phyloP scores from a whole-genome alignment of 371 early-diverging fungal genomes.

The Mucor racemosus region DNA sequence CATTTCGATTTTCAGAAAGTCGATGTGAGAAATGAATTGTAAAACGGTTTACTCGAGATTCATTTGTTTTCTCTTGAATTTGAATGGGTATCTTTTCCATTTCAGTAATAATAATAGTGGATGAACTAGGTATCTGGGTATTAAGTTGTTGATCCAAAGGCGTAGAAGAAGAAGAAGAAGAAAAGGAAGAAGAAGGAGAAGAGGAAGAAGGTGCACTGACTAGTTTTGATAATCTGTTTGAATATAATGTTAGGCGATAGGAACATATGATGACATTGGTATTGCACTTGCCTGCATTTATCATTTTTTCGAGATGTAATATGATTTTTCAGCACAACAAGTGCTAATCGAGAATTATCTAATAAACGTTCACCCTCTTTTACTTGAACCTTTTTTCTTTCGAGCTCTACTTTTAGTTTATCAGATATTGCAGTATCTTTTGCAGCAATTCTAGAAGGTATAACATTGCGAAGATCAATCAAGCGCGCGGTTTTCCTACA shows the following conservation, averaged over 20 bases:
- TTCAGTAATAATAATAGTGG: too few relatives aligned
- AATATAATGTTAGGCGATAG: too few relatives aligned
- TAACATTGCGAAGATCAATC: conserved; percentile 14
- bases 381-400: neutral
- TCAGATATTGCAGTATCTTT: conserved; percentile 15
- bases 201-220: too few relatives aligned
- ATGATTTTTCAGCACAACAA: neutral
- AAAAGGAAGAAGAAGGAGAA: too few relatives aligned
- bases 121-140: too few relatives aligned
- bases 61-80: neutral
- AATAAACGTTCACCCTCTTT: neutral
- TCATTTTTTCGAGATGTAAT: neutral
- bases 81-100: too few relatives aligned
- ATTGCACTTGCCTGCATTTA: neutral
- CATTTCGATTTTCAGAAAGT: neutral
- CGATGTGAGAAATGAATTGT: neutral
- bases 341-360: neutral
- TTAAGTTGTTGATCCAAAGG: too few relatives aligned
- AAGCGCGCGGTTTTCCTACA: conserved; percentile 13
- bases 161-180: too few relatives aligned
- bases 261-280: neutral
- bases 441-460: conserved; percentile 11
- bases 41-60: neutral
- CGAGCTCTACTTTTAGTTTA: conserved; percentile 12
- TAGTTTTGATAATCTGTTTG: too few relatives aligned